Evolutionary conservation across 192 early-diverging fungal species (phyloP), one percentile per base, ranked within the genome.

Genomic region (Coemansia sp.): DNA sequence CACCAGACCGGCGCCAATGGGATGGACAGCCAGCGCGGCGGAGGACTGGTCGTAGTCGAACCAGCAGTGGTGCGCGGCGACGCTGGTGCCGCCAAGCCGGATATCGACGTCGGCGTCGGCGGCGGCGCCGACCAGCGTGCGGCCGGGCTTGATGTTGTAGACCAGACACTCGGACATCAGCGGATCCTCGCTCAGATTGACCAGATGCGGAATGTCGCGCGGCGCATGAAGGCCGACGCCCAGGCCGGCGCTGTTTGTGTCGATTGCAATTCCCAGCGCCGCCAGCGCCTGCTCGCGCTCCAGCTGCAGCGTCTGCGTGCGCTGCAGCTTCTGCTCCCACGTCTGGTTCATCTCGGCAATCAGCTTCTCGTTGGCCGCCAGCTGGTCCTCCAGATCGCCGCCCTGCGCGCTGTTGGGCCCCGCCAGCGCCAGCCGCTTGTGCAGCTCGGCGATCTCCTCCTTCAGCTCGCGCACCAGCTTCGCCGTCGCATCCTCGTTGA

Each of bases 151-250:
- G 59, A 97, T 82, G 55, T 90, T 90, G 79, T 95, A 95, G n/a
- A 97, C 86, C 4, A 97, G 82, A 63, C 93, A 95, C 69, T 97
- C 94, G 16, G 90, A 90, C 90, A 93, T 90, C 14, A 91, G 84
- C 55, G 94, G 91, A 70, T 97, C 92, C 70, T 95, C 94, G 69
- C 91, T 94, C 20, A 94, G 86, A 65, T 95, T 97, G 63, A 97
- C 87, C 53, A 97, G 78, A 75, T 97, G 93, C 32, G 95, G 93
- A 41, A 88, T 85, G 40, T 87, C 87, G 56, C 90, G 88, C 6
- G 95, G 93, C 10, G 89, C 87, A 65, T 88, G 87, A 5, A 95
- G 81, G 12, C 93, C 94, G 11, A 93, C 83, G 20, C 76, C 80
- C n/a, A 50, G 4, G 0, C 75, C 80, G n/a, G 62, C 71, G 22